Conservation (phyloP, 345 rosid genomes). For the Eucalyptus leucophloia region DNA sequence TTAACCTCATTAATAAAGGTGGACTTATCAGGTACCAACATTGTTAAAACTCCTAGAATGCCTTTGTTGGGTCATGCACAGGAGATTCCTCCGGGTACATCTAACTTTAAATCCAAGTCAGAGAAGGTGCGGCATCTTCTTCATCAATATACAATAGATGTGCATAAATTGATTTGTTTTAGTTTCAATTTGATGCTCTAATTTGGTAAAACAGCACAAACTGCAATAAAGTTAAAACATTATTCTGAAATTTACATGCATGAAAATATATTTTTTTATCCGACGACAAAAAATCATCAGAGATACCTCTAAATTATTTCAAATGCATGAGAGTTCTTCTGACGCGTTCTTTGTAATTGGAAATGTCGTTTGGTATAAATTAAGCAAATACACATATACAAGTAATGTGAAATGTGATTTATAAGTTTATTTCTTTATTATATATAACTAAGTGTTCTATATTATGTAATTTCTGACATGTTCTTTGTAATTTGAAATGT, state of each 20-base stretch:
- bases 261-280: background rate
- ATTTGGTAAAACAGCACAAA: background rate
- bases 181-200: background rate
- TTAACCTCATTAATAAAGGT: background rate
- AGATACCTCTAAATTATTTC: background rate
- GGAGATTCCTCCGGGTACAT: background rate
- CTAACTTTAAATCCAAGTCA: background rate
- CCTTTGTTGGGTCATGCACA: background rate
- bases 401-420: background rate
- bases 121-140: background rate
- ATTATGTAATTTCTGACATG: too few relatives aligned
- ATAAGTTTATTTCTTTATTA: background rate
- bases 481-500: too few relatives aligned
- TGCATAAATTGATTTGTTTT: background rate
- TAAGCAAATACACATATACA: background rate
- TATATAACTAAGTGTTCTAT: too few relatives aligned
- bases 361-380: background rate
- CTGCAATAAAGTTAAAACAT: background rate
- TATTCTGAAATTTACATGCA: background rate
- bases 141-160: background rate
- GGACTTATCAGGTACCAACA: background rate
- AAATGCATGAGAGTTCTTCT: background rate
- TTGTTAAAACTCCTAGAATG: background rate
- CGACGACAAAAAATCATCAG: background rate
- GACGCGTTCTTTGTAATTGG: too few relatives aligned